These are phyloP conservation scores for Melampsora medusae DNA, from an alignment of 1,284 basidiomycete species.

Conservation along the genomic window DNA sequence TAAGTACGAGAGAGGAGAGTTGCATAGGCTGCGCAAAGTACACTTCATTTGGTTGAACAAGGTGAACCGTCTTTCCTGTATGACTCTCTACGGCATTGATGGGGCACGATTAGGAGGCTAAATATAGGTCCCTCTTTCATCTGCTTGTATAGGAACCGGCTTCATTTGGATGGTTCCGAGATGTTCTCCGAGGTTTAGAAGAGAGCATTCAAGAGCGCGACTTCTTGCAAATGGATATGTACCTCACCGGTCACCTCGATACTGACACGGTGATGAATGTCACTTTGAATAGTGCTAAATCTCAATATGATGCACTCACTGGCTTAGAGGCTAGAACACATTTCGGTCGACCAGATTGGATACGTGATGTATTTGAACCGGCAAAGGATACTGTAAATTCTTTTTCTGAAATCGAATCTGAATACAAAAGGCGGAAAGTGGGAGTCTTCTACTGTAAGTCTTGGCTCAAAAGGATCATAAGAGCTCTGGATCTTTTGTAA, in stretches of 20 bases:
- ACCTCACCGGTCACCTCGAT: slow-evolving; percentile 78
- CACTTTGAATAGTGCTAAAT: slow-evolving; percentile 66
- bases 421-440: slow-evolving; percentile 73
- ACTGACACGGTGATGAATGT: slow-evolving; percentile 87
- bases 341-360: slow-evolving; percentile 84
- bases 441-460: slow-evolving; percentile 59
- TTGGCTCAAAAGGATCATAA: too few species aligned
- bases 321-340: slow-evolving; percentile 76
- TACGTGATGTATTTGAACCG: slow-evolving; percentile 63
- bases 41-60: slow-evolving; percentile 89
- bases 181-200: slow-evolving; percentile 76
- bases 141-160: slow-evolving; percentile 53
- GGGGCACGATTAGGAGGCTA: not conserved
- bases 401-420: slow-evolving; percentile 71
- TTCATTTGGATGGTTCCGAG: slow-evolving; percentile 91
- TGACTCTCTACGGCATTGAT: not conserved
- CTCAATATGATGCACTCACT: slow-evolving; percentile 72
- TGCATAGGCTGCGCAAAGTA: slow-evolving; percentile 74
- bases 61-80: slow-evolving; percentile 33
- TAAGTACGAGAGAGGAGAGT: slow-evolving; percentile 70
- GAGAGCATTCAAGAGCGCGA: slow-evolving; percentile 71
- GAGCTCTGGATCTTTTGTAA: not conserved
- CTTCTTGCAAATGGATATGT: slow-evolving; percentile 84
- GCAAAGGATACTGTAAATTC: slow-evolving; percentile 56
- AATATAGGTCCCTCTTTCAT: not conserved